These are phyloP conservation scores for Backusella macrospora DNA, from an alignment of 192 early-diverging fungal species.

Conservation along the genomic window DNA sequence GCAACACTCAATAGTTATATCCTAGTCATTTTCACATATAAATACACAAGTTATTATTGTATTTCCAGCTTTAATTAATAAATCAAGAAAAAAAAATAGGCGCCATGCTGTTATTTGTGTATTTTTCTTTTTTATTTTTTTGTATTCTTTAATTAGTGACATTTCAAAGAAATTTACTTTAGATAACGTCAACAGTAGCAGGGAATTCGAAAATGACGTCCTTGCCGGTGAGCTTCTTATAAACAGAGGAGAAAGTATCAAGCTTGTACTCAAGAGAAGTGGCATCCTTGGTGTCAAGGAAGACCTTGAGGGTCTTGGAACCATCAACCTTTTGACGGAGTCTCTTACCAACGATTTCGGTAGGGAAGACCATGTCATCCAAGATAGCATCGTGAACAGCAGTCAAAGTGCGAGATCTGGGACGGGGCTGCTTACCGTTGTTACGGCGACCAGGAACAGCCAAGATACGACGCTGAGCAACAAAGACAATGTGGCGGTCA, in stretches of 20 bases:
- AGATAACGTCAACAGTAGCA: slow-evolving; percentile 44
- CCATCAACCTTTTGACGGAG: slow-evolving; percentile 96
- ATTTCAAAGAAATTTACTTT: slow-evolving; percentile 21
- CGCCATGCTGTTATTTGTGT: background rate
- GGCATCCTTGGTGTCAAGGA: slow-evolving; percentile 97
- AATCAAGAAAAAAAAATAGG: too few species aligned
- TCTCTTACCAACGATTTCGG: slow-evolving; percentile 99
- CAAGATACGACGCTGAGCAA: slow-evolving; percentile 93
- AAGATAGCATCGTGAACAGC: slow-evolving; percentile 95
- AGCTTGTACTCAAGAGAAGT: slow-evolving; percentile 98
- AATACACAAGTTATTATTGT: background rate
- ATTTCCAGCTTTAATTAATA: too few species aligned
- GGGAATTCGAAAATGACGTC: slow-evolving; percentile 98
- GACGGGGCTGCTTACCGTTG: slow-evolving; percentile 90
- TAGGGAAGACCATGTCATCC: slow-evolving; percentile 98
- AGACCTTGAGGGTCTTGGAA: slow-evolving; percentile 89
- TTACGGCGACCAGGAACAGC: slow-evolving; percentile 88
- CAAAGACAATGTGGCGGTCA: slow-evolving; percentile 95
- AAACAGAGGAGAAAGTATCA: slow-evolving; percentile 93
- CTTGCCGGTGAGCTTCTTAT: slow-evolving; percentile 96
- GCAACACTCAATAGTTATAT: background rate
- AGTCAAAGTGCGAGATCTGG: slow-evolving; percentile 94
- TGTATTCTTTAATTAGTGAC: slow-evolving; percentile 12
- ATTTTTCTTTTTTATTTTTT: slow-evolving; percentile 16
- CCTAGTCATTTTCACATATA: background rate